Conservation (phyloP, 345 rosid species). For the Noccaea caerulescens region DNA sequence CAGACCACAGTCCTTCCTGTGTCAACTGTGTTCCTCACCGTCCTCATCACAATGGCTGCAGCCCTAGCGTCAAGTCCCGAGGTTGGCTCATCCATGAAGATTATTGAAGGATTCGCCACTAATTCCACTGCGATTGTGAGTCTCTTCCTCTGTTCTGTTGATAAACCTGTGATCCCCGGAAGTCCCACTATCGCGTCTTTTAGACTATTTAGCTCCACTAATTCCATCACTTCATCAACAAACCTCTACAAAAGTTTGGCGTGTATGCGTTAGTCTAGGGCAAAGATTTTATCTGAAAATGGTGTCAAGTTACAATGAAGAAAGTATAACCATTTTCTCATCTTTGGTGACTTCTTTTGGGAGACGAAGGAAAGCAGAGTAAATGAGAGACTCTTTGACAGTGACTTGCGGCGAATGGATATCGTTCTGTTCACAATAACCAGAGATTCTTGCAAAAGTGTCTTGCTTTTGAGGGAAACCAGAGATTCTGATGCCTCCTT, state of each 20-base stretch:
- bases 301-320: background rate
- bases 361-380: slow-evolving; percentile 88
- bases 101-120: slow-evolving; percentile 84
- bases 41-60: slow-evolving; percentile 90
- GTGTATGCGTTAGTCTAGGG: background rate
- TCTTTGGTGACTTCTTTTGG: slow-evolving; percentile 69
- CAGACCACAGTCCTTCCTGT: slow-evolving; percentile 90
- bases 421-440: slow-evolving; percentile 89
- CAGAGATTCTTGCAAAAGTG: slow-evolving; percentile 94
- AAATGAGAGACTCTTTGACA: slow-evolving; percentile 76
- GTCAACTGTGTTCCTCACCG: slow-evolving; percentile 89
- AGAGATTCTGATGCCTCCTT: slow-evolving; percentile 83
- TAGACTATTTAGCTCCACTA: slow-evolving; percentile 64
- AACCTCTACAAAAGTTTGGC: slow-evolving; percentile 48
- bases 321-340: slow-evolving; percentile 69
- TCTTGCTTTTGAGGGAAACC: slow-evolving; percentile 86
- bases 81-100: slow-evolving; percentile 95
- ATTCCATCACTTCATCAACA: slow-evolving; percentile 71
- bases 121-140: slow-evolving; percentile 83
- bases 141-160: slow-evolving; percentile 87
- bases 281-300: background rate
- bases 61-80: slow-evolving; percentile 93
- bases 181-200: slow-evolving; percentile 70
- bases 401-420: slow-evolving; percentile 96
- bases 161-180: slow-evolving; percentile 74